Percentiles rank a stretch among this genome's conserved stretches.
Evolutionary conservation across 2,329 filamentous ascomycete genomes (phyloP).

Genomic region (Fusarium solani-melongenae): DNA sequence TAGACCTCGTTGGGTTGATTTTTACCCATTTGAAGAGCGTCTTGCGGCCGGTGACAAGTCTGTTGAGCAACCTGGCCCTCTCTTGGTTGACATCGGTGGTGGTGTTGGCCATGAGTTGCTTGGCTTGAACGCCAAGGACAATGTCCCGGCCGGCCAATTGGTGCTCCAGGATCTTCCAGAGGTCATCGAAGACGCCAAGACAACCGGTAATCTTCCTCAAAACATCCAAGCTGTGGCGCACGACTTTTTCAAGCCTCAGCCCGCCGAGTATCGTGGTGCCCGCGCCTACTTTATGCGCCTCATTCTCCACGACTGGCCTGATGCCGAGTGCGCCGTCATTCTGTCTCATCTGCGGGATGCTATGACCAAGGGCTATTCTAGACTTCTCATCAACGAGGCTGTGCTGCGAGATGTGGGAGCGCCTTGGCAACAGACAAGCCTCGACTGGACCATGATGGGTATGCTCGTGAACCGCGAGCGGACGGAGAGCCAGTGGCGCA

Average conservation of each 20-base stretch:
- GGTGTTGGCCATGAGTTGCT: conserved; percentile 21
- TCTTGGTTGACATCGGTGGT: conserved; percentile 25
- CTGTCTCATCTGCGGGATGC: conserved; percentile 32
- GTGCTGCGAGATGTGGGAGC: conserved; percentile 22
- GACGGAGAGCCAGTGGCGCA: conserved; percentile 32
- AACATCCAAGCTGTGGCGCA: conserved; percentile 20
- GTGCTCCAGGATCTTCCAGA: conserved; percentile 15
- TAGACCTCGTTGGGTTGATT: conserved; percentile 48
- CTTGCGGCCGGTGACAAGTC: not conserved
- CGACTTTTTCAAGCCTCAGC: conserved; percentile 43
- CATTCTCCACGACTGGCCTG: conserved; percentile 62
- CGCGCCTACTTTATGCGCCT: conserved; percentile 57
- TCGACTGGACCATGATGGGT: conserved; percentile 42
- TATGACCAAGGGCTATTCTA: conserved; percentile 35
- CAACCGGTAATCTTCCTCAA: not conserved
- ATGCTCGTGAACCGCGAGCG: conserved; percentile 39
- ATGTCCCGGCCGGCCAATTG: not conserved
- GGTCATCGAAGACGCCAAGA: conserved; percentile 19
- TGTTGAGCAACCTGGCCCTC: not conserved
- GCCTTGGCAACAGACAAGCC: conserved; percentile 36
- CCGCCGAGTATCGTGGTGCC: conserved; percentile 40
- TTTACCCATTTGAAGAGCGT: conserved; percentile 31
- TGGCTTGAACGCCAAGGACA: not conserved
- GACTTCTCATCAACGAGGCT: conserved; percentile 29
- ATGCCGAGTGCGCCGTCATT: conserved; percentile 49